Percentiles rank a stretch among this genome's conserved stretches.
Evolutionary conservation across 1,284 basidiomycete species (phyloP).

Genomic region (Sporisorium scitamineum): DNA sequence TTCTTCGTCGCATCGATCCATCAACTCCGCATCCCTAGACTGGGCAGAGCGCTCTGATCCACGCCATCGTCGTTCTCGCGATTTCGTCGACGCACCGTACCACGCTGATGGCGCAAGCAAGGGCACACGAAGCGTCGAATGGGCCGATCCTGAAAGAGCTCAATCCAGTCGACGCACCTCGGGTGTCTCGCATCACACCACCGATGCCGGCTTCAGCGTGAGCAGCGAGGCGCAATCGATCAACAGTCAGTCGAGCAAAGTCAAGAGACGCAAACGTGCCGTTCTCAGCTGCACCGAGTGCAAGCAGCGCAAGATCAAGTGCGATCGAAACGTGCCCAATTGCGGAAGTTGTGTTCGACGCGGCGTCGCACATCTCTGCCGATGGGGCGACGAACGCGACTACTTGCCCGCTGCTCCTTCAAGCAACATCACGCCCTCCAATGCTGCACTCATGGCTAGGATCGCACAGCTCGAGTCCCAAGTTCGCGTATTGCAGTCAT

Average conservation of each 20-base stretch:
- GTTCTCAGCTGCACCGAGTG: constrained; percentile 57
- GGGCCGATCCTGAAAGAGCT: constrained; percentile 19
- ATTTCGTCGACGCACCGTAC: constrained; percentile 8
- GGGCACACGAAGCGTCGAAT: constrained; percentile 12
- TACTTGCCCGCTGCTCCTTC: constrained; percentile 28
- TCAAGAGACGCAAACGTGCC: constrained; percentile 51
- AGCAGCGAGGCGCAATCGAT: constrained; percentile 15
- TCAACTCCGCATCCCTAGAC: constrained; percentile 13
- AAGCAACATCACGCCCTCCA: constrained; percentile 46
- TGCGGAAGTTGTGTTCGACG: constrained; percentile 54
- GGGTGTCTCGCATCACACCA: constrained; percentile 22
- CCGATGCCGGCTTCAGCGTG: constrained; percentile 17
- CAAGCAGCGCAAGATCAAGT: constrained; percentile 60
- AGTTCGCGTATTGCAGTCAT: constrained; percentile 44
- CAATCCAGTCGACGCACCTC: constrained; percentile 34
- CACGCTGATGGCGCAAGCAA: constrained; percentile 10
- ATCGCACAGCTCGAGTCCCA: constrained; percentile 53
- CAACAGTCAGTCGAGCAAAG: constrained; percentile 31
- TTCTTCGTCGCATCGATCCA: constrained; percentile 27
- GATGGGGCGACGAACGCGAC: constrained; percentile 60
- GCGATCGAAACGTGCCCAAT: constrained; percentile 58
- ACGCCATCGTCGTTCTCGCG: constrained; percentile 22
- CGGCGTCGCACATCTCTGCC: constrained; percentile 54
- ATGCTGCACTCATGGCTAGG: constrained; percentile 53
- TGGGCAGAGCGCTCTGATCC: constrained; percentile 23